Percentiles rank a stretch among this genome's conserved stretches.
Conservation (phyloP, 2,329 filamentous ascomycete genomes). For the Cercospora zeina region DNA sequence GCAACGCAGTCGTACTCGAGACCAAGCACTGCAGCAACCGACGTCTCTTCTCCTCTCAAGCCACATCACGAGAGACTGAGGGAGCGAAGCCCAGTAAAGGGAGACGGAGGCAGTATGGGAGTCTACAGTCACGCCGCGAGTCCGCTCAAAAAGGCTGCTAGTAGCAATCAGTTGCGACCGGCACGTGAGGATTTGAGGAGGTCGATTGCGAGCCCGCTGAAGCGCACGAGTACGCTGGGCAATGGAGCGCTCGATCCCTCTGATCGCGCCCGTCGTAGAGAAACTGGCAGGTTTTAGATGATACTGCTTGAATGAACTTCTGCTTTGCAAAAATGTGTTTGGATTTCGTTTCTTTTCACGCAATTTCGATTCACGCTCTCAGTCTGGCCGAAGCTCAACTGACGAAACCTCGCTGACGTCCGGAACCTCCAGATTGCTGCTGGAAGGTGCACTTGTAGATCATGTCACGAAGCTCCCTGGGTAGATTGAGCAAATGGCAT, state of each 20-base stretch:
- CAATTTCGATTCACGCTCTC: not conserved
- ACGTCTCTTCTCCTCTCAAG: constrained; percentile 52
- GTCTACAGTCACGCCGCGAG: constrained; percentile 78
- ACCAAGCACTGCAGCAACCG: constrained; percentile 39
- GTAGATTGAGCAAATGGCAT: not conserved
- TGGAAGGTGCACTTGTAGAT: not conserved
- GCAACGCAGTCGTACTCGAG: constrained; percentile 42
- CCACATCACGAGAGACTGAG: constrained; percentile 44
- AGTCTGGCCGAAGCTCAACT: not conserved
- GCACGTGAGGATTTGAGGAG: constrained; percentile 31
- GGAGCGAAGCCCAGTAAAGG: constrained; percentile 55
- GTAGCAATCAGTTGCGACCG: constrained; percentile 52
- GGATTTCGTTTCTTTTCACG: not conserved
- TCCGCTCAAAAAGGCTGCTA: constrained; percentile 76
- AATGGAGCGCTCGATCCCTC: constrained; percentile 23
- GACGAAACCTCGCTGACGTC: no score
- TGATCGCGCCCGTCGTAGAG: constrained; percentile 27
- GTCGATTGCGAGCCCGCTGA: constrained; percentile 45
- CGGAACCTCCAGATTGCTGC: no score
- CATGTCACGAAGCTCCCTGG: not conserved
- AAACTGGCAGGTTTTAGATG: constrained; percentile 37
- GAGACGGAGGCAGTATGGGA: constrained; percentile 76
- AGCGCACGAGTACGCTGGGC: constrained; percentile 47
- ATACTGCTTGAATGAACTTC: not conserved
- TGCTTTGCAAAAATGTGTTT: not conserved